These are phyloP conservation scores for Lizanozyma gosingica DNA, from an alignment of 1,139 yeast genomes.

Conservation along the genomic window DNA sequence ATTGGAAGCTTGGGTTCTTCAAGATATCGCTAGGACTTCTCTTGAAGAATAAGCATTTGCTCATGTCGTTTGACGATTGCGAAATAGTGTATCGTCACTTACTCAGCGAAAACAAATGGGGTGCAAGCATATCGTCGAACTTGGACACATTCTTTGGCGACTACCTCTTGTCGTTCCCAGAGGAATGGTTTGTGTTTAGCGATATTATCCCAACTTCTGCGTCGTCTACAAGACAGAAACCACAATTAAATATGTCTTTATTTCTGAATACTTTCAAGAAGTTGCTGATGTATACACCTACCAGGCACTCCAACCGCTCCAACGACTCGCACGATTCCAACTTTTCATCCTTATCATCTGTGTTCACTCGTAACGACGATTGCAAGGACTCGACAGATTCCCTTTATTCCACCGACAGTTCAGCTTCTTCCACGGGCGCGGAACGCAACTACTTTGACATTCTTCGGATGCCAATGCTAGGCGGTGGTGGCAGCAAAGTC, in stretches of 20 bases:
- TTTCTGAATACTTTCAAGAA: not conserved
- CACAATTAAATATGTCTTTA: not conserved
- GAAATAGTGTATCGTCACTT: conserved; percentile 56
- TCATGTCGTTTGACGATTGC: conserved; percentile 45
- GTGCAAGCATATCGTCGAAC: not conserved
- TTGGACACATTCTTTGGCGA: not conserved
- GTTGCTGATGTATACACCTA: not conserved
- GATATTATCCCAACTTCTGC: too few species aligned
- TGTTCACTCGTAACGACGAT: not conserved
- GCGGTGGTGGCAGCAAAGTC: not conserved
- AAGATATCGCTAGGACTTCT: conserved; percentile 52
- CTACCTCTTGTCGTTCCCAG: not conserved
- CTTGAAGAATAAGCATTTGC: conserved; percentile 41
- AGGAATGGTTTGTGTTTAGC: not conserved
- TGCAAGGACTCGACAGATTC: not conserved
- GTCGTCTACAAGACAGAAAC: not conserved
- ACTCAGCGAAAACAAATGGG: conserved; percentile 35
- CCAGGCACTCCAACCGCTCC: not conserved
- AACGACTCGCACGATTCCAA: not conserved
- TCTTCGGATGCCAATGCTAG: not conserved
- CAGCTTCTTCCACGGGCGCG: not conserved
- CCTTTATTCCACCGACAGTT: not conserved
- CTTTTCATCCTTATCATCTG: not conserved
- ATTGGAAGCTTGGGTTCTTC: conserved; percentile 56
- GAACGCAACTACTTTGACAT: not conserved